Conservation (phyloP, 768 basidiomycete species). For the Boletus huronensis region DNA sequence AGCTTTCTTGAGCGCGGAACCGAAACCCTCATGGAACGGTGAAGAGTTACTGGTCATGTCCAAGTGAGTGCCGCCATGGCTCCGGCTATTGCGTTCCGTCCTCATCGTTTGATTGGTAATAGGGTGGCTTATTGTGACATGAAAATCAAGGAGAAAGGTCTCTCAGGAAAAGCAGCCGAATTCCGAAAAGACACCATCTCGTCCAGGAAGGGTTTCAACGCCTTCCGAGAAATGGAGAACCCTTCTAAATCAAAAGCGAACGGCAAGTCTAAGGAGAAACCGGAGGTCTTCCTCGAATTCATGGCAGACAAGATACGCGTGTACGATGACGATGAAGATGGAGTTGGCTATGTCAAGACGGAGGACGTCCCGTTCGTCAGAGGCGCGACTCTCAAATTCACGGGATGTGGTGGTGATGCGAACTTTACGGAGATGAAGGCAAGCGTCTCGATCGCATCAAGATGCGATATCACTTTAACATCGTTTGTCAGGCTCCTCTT, state of each 20-base stretch:
- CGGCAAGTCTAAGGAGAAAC: slow-evolving; percentile 40
- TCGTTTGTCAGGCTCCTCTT: slow-evolving; percentile 37
- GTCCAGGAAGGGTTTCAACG: slow-evolving; percentile 64
- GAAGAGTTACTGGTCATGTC: slow-evolving; percentile 79
- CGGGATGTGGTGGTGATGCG: slow-evolving; percentile 53
- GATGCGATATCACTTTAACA: not conserved
- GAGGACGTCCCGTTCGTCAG: slow-evolving; percentile 42
- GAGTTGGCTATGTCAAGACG: slow-evolving; percentile 39
- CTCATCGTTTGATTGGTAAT: not conserved
- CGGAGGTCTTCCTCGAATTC: slow-evolving; percentile 70
- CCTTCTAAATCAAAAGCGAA: slow-evolving; percentile 32
- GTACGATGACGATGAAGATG: slow-evolving; percentile 48
- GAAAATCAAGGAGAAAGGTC: slow-evolving; percentile 94
- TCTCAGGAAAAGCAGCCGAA: slow-evolving; percentile 67
- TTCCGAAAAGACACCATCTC: slow-evolving; percentile 55
- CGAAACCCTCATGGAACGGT: slow-evolving; percentile 78
- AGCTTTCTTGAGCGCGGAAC: slow-evolving; percentile 75
- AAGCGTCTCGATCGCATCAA: not conserved
- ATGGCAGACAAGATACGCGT: slow-evolving; percentile 68
- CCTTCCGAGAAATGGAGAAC: slow-evolving; percentile 65
- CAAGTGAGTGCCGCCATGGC: slow-evolving; percentile 52
- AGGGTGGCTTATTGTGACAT: slow-evolving; percentile 89
- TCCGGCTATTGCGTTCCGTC: not conserved
- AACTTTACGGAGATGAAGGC: slow-evolving; percentile 62
- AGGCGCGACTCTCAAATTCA: slow-evolving; percentile 47